These are phyloP conservation scores for Penicillium sp. DNA, from an alignment of 2,329 filamentous ascomycete species.

Conservation along the genomic window DNA sequence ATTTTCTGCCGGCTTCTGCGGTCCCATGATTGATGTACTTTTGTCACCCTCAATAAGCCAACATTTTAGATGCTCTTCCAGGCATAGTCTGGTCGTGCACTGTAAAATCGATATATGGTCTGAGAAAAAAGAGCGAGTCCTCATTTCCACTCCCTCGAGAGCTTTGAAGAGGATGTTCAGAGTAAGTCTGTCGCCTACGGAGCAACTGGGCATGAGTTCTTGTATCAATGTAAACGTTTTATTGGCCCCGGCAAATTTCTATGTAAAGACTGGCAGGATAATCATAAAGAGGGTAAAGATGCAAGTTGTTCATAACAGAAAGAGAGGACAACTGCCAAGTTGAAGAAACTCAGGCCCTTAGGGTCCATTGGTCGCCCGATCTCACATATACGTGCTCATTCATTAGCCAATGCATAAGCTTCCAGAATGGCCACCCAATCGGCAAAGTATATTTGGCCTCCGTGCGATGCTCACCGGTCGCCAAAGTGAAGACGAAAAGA, in stretches of 20 bases:
- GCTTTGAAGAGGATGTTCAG: too few relatives aligned
- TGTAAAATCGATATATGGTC: not conserved
- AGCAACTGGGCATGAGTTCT: too few relatives aligned
- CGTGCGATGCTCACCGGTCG: slow-evolving; percentile 79
- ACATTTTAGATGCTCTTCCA: not conserved
- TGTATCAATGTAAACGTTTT: too few relatives aligned
- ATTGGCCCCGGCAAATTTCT: too few relatives aligned
- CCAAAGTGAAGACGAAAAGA: slow-evolving; percentile 70
- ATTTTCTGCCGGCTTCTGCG: not conserved
- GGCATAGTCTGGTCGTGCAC: not conserved
- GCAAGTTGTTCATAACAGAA: too few relatives aligned
- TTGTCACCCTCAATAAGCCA: not conserved
- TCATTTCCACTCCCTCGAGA: not conserved
- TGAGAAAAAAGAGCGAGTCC: slow-evolving; percentile 15
- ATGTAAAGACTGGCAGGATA: too few relatives aligned
- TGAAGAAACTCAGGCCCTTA: too few relatives aligned
- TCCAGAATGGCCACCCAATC: slow-evolving; percentile 56
- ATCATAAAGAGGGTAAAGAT: too few relatives aligned
- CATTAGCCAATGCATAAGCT: slow-evolving; percentile 8
- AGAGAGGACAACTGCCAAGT: too few relatives aligned
- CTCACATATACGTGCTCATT: slow-evolving; percentile 52
- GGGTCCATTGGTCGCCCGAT: slow-evolving; percentile 30
- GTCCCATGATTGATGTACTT: not conserved
- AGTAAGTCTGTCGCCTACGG: too few relatives aligned
- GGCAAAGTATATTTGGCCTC: slow-evolving; percentile 80